A percentile compares a stretch with the other conserved stretches of the same genome.
phyloP scores from a whole-genome alignment of 352 stramenopile genomes.

The Globisporangium emineosum region DNA sequence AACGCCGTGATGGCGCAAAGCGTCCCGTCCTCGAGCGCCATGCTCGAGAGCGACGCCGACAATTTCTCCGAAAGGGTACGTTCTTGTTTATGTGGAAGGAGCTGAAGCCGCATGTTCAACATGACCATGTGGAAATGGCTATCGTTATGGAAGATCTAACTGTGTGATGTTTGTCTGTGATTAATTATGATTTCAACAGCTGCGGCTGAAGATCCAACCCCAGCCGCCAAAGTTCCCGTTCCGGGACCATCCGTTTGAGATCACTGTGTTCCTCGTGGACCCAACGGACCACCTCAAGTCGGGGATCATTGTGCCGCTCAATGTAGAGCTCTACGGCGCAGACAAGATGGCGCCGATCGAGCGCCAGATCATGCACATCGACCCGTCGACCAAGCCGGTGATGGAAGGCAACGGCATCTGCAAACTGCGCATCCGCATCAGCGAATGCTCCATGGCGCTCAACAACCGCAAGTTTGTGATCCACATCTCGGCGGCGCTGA shows the following conservation, averaged over 20 bases:
- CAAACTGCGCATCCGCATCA: slow-evolving; percentile 76
- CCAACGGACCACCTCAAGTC: slow-evolving; percentile 76
- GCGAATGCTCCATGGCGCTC: slow-evolving; percentile 81
- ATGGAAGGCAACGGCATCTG: slow-evolving; percentile 85
- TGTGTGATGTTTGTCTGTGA: background rate
- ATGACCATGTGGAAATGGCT: background rate
- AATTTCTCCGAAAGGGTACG: slow-evolving; percentile 52
- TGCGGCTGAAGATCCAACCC: slow-evolving; percentile 83
- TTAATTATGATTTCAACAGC: slow-evolving; percentile 18
- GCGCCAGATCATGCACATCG: slow-evolving; percentile 77
- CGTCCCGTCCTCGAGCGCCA: slow-evolving; percentile 18
- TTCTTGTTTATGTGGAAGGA: background rate
- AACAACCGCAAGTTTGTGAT: slow-evolving; percentile 87
- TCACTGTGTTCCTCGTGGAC: slow-evolving; percentile 87
- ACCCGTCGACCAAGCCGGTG: slow-evolving; percentile 70
- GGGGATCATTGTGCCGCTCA: slow-evolving; percentile 68
- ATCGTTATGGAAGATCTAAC: background rate
- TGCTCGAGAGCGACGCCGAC: slow-evolving; percentile 49
- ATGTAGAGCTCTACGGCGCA: slow-evolving; percentile 78
- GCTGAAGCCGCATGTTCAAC: background rate
- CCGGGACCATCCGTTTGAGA: slow-evolving; percentile 81
- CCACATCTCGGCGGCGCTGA: slow-evolving; percentile 60
- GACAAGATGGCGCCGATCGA: slow-evolving; percentile 83
- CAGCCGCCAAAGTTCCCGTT: slow-evolving; percentile 85
- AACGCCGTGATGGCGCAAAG: slow-evolving; percentile 4